Conservation (phyloP, 306 rosid species). For the Dicorynia guianensis region DNA sequence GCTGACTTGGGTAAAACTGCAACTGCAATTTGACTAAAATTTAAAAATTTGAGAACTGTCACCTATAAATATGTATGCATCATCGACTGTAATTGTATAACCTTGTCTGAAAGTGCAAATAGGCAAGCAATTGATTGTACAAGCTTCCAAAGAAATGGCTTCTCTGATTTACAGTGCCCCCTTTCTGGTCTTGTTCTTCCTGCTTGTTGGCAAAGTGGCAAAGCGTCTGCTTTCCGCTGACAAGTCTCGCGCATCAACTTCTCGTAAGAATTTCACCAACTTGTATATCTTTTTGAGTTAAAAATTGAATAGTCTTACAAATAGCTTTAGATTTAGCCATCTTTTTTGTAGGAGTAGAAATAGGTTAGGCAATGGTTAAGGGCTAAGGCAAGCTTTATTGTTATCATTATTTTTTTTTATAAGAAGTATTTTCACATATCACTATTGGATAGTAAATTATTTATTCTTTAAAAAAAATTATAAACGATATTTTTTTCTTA, state of each 20-base stretch:
- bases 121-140: neutral
- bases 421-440: no score
- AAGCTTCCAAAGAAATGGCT: constrained; percentile 4
- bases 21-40: constrained; percentile 1
- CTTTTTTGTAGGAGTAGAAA: no score
- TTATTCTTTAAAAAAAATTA: no score
- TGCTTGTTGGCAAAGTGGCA: constrained; percentile 14
- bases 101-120: neutral
- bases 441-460: no score
- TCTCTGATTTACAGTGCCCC: neutral
- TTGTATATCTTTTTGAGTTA: no score
- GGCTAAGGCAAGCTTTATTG: no score
- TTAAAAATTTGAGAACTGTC: neutral
- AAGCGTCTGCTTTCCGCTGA: neutral
- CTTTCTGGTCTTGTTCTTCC: constrained; percentile 1
- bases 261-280: neutral
- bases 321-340: no score
- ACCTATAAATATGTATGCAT: constrained; percentile 8
- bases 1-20: constrained; percentile 25
- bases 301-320: no score
- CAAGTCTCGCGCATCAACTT: neutral
- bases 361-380: no score
- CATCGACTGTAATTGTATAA: neutral
- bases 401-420: no score
- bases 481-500: no score